phyloP scores from a whole-genome alignment of 2,329 filamentous ascomycete species.

The Cladorrhinum sp. region DNA sequence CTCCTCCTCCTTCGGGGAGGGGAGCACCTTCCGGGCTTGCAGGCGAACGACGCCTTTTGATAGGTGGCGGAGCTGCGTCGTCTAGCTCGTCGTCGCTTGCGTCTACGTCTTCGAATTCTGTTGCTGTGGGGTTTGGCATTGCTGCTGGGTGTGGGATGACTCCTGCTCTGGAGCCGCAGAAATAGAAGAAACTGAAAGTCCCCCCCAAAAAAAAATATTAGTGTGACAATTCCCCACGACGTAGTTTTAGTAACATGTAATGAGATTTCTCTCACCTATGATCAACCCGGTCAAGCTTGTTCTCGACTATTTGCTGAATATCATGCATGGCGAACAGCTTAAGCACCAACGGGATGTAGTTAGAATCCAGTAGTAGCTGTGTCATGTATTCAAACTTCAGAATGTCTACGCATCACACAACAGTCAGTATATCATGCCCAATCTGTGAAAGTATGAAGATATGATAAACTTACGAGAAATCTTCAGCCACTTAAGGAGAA shows the following conservation, averaged over 20 bases:
- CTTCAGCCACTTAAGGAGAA: constrained; percentile 96
- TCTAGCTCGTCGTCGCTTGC: constrained; percentile 59
- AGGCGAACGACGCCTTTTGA: constrained; percentile 50
- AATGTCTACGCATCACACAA: constrained; percentile 70
- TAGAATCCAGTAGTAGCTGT: constrained; percentile 88
- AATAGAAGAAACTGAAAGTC: constrained; percentile 73
- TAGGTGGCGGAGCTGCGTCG: constrained; percentile 82
- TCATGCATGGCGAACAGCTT: constrained; percentile 96
- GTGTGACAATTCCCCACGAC: too few relatives aligned
- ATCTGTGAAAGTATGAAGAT: background rate
- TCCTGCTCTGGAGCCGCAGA: constrained; percentile 67
- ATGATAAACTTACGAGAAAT: constrained; percentile 70
- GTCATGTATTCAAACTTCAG: constrained; percentile 95
- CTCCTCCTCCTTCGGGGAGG: background rate
- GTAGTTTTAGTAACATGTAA: too few relatives aligned
- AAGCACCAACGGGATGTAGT: constrained; percentile 86
- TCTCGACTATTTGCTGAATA: constrained; percentile 83
- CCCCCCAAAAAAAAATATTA: background rate
- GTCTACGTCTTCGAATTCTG: constrained; percentile 35
- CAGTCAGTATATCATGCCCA: constrained; percentile 15
- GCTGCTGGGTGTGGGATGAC: constrained; percentile 23
- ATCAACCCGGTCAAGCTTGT: constrained; percentile 76
- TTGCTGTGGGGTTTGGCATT: constrained; percentile 29
- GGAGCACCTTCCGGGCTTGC: background rate
- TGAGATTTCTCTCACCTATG: constrained; percentile 72